Base-by-base conservation (phyloP, 805 yeast species). In the Lipomyces chichibuensis region DNA sequence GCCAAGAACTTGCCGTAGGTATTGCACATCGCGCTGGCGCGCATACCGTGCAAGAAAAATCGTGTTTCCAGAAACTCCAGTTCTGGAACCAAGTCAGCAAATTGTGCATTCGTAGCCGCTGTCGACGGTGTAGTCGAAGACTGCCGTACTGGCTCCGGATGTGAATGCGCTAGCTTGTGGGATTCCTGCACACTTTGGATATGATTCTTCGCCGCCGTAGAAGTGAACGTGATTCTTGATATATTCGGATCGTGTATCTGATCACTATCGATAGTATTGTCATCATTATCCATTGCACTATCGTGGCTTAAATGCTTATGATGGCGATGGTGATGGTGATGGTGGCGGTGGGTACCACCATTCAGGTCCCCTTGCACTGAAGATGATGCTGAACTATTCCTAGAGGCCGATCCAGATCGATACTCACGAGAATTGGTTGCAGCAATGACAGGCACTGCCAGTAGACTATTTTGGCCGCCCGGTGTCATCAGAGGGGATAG, bases 61-160 rank as follows among this genome's bases (percentile, higher is more conserved):
- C 55, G 64, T 29, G 68, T 61, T 23, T 67, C 67, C 20, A 67
- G 54, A 43, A 55, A 43, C 25, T 33, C 32, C 29, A 67, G 43
- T 27, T 64, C 70, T n/a, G 32, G 51, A 32, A 62, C 65, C 33
- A 67, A 27, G 2, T 49, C 53, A 29, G 56, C 60, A 56, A 62
- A 57, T 14, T 52, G 64, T 35, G 29, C 29, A 9, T 13, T 52
- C 55, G 55, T 37, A 13, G 25, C 13, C 20, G 23, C 25, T 29
- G 23, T 37, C 60, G 60, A 33, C 57, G 27, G 57, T 23, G 54
- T 54, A 20, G 54, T 35, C 54, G 54, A 58, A 23, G 33, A 58
- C n/a, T 56, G 49, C 29, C 59, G 27, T 20, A 25, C 29, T 25
- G 25, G 17, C 20, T 56, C 59, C 7, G 35, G 55, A 52, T 23